Evolutionary conservation across 345 rosid species (phyloP), one percentile per base, ranked within the genome.

Genomic region (Adansonia digitata): DNA sequence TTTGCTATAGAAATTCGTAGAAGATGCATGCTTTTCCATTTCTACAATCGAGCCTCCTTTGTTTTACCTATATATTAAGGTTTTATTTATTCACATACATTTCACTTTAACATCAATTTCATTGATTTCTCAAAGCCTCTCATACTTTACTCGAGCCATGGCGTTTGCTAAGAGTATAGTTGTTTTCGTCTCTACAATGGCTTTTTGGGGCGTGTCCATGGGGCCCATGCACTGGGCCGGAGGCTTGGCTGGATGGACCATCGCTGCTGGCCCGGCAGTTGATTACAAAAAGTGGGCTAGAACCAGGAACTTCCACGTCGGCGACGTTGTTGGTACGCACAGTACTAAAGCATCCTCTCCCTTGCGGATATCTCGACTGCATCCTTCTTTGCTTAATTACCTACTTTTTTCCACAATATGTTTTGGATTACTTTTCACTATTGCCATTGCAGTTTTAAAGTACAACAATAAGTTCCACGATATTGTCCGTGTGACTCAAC

Each of bases 191-290:
- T 39, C 20, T 20, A 10, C 27, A 17, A 14, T 68, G 60, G 20
- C 20, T 24, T 39, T 49, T 39, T 49, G 43, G 18, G 71, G 74
- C 39, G 55, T 46, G 3, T 22, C 74, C 10, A 46, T 35, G 35
- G 81, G 70, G 2, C 35, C 31, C 13, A 67, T 62, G 0, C 76
- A 79, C 52, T 42, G 15, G 55, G 79, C 72, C 2, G 82, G 76
- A 26, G 79, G 73, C 12, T 49, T 78, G 1, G 63, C 69, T 7
- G 82, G 79, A 3, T 79, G 79, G 82, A 79, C 79, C 5, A 79
- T 62, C 14, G 40, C 72, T 7, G 72, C 61, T 20, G 64, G 64
- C n/a, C 13, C 18, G 1, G 49, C 73, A 2, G 63, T 75, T 31
- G 63, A 72, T 67, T 80, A 75, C 79, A 12, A 24, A 6, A 57